Evolutionary conservation across 306 rosid genomes (phyloP).

Genomic region (Crotalaria pallida): DNA sequence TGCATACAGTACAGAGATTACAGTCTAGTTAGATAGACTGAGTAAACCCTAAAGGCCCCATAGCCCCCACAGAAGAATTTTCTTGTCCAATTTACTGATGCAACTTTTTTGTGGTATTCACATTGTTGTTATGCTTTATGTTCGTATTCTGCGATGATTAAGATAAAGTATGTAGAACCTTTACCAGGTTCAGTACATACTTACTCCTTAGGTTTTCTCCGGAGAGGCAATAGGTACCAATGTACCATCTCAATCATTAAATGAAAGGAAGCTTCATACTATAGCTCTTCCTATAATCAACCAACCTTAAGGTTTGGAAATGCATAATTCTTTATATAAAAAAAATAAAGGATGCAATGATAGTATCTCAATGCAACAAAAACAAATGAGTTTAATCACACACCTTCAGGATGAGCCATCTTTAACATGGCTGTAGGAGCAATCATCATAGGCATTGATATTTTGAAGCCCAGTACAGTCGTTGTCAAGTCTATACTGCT

Average conservation of each 20-base stretch:
- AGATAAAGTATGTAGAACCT: background rate
- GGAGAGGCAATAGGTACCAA: background rate
- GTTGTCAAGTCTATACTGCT: slow-evolving; percentile 80
- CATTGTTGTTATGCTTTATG: background rate
- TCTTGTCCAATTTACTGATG: background rate
- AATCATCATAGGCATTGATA: slow-evolving; percentile 96
- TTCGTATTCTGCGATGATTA: background rate
- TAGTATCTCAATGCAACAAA: slow-evolving; percentile 13
- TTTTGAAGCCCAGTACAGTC: slow-evolving; percentile 78
- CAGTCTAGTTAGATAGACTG: background rate
- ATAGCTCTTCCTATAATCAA: background rate
- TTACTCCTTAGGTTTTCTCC: background rate
- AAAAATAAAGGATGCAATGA: background rate
- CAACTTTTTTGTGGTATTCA: background rate
- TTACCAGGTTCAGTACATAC: background rate
- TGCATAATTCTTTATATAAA: background rate
- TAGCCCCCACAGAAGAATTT: background rate
- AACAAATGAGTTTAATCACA: slow-evolving; percentile 1
- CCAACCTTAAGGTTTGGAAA: background rate
- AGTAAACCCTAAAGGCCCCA: background rate
- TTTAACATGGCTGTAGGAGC: slow-evolving; percentile 98
- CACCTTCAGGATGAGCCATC: slow-evolving; percentile 98
- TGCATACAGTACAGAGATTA: background rate
- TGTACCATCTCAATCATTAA: background rate
- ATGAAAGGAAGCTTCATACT: background rate